Conservation (phyloP, 176 grass and related monocot genomes). For the Zizania latifolia region DNA sequence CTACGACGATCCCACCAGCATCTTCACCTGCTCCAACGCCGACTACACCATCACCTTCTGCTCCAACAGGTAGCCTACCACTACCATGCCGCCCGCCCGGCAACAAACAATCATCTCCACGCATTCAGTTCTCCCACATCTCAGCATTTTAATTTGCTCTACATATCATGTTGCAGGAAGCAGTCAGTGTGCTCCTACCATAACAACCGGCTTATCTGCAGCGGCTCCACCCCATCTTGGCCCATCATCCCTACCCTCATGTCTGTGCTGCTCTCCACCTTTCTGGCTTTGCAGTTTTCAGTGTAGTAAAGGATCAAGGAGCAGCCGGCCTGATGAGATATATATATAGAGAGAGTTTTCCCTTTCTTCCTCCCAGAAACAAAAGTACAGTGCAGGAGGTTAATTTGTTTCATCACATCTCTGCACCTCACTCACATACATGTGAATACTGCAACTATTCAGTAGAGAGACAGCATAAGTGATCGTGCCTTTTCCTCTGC, state of each 20-base stretch:
- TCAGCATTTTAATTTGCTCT: not conserved
- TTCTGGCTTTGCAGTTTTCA: slow-evolving; percentile 5
- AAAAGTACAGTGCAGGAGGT: slow-evolving; percentile 3
- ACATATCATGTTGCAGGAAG: slow-evolving; percentile 34
- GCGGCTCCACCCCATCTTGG: not conserved
- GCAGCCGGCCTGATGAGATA: not conserved
- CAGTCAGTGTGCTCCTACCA: slow-evolving; percentile 55
- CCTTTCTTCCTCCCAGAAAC: not conserved
- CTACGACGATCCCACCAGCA: slow-evolving; percentile 81
- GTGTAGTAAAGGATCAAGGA: slow-evolving; percentile 3
- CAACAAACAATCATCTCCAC: no score
- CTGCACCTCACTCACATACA: not conserved
- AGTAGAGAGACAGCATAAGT: not conserved
- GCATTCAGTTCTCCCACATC: not conserved
- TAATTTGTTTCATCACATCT: slow-evolving; percentile 4
- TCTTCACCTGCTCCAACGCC: slow-evolving; percentile 52
- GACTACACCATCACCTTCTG: slow-evolving; percentile 80
- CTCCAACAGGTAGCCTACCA: slow-evolving; percentile 58
- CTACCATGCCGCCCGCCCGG: no score
- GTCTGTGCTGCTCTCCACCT: slow-evolving; percentile 23
- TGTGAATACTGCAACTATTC: not conserved
- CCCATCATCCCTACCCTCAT: slow-evolving; percentile 16
- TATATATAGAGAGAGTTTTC: no score
- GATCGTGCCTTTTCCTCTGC: not conserved
- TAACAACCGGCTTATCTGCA: slow-evolving; percentile 52